phyloP scores from a whole-genome alignment of 2,329 filamentous ascomycete species.

The Exophiala viscosa region DNA sequence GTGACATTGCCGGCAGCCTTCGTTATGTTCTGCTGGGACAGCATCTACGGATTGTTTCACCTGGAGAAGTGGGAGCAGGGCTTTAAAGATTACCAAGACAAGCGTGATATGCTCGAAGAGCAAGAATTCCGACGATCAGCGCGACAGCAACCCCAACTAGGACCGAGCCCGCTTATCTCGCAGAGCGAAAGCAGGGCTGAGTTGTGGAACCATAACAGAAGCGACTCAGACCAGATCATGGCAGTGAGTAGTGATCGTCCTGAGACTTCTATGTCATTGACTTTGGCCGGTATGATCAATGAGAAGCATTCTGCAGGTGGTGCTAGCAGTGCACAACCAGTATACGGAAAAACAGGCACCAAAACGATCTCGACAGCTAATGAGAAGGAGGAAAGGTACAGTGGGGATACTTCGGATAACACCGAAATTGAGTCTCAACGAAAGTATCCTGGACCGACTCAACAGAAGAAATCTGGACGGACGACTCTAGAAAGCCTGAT shows the following conservation, averaged over 20 bases:
- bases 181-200: neutral
- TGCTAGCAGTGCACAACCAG: neutral
- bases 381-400: neutral
- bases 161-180: neutral
- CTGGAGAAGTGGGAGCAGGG: slow-evolving; percentile 54
- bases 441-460: no score
- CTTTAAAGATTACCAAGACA: slow-evolving; percentile 43
- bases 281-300: neutral
- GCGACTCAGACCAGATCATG: neutral
- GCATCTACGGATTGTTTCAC: slow-evolving; percentile 61
- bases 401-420: neutral
- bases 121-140: slow-evolving; percentile 28
- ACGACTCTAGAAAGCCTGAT: slow-evolving; percentile 54
- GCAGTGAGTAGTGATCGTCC: neutral
- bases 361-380: neutral
- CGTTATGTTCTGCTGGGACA: slow-evolving; percentile 66
- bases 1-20: slow-evolving; percentile 66
- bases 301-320: neutral
- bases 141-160: slow-evolving; percentile 2
- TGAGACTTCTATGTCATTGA: neutral
- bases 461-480: slow-evolving; percentile 17
- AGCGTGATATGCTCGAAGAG: slow-evolving; percentile 35
- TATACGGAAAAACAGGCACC: neutral
- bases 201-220: neutral
- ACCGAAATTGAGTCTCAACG: neutral